Evolutionary conservation across 1,284 basidiomycete species (phyloP).

Genomic region (Neotropicomus parvogracilis): DNA sequence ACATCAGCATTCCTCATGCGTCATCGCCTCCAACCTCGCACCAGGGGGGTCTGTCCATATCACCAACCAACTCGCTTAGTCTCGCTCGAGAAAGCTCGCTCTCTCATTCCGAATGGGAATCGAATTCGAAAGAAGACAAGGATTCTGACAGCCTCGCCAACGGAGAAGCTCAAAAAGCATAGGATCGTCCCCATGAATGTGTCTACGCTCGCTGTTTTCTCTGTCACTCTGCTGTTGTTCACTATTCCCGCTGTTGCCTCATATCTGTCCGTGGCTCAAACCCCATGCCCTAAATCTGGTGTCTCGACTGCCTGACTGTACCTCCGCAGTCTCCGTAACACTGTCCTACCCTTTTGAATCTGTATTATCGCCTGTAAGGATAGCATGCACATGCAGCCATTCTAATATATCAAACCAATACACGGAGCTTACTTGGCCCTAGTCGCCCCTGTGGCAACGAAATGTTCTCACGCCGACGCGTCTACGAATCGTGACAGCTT

Average conservation of each 20-base stretch:
- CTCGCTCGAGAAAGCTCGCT: constrained; percentile 65
- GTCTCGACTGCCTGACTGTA: constrained; percentile 15
- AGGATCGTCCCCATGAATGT: constrained; percentile 33
- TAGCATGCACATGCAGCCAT: constrained; percentile 14
- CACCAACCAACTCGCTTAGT: constrained; percentile 56
- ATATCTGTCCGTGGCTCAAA: constrained; percentile 23
- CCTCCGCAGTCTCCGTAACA: constrained; percentile 14
- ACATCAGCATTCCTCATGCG: constrained; percentile 68
- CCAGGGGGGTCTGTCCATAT: constrained; percentile 55
- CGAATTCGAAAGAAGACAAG: constrained; percentile 19
- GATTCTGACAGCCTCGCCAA: constrained; percentile 22
- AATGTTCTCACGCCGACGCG: constrained; percentile 2
- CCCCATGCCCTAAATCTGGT: constrained; percentile 19
- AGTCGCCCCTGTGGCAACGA: too few relatives aligned
- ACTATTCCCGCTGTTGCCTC: constrained; percentile 20
- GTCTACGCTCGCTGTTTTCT: constrained; percentile 3
- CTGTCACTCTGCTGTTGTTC: constrained; percentile 9
- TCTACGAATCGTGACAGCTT: too few relatives aligned
- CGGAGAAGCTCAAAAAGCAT: constrained; percentile 35
- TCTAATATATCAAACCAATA: constrained; percentile 25
- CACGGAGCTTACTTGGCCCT: not conserved
- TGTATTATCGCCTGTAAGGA: constrained; percentile 35
- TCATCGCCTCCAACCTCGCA: constrained; percentile 55
- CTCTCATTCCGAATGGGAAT: constrained; percentile 31
- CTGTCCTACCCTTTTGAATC: constrained; percentile 24